These are phyloP conservation scores for Naematelia aurantialba DNA, from an alignment of 768 basidiomycete species.

Conservation along the genomic window DNA sequence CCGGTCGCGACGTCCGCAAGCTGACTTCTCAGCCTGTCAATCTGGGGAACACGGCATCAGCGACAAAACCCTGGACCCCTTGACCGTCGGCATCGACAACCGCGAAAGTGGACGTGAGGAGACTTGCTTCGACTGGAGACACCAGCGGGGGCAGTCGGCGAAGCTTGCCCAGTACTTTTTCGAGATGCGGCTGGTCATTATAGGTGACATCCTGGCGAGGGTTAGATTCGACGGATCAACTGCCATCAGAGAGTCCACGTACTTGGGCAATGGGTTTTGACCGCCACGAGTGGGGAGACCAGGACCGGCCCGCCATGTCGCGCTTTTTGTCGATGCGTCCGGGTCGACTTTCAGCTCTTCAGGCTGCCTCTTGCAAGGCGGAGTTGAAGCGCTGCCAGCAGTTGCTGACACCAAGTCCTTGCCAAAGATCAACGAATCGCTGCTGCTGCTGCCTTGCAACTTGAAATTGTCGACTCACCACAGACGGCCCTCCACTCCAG, in stretches of 20 bases:
- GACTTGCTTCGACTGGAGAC: slow-evolving; percentile 78
- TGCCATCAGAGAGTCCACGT: slow-evolving; percentile 8
- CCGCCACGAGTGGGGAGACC: slow-evolving; percentile 79
- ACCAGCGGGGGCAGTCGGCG: slow-evolving; percentile 80
- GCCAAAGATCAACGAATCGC: too few relatives aligned
- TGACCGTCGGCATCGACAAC: slow-evolving; percentile 3
- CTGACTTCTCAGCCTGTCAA: slow-evolving; percentile 63
- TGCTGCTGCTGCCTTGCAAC: too few relatives aligned
- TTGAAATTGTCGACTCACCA: too few relatives aligned
- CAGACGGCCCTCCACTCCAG: too few relatives aligned
- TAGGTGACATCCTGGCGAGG: slow-evolving; percentile 64
- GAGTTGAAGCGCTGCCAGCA: too few relatives aligned
- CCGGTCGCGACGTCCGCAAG: slow-evolving; percentile 74
- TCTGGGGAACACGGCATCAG: slow-evolving; percentile 23
- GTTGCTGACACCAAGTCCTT: too few relatives aligned
- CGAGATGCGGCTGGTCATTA: slow-evolving; percentile 61
- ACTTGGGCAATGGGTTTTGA: slow-evolving; percentile 73
- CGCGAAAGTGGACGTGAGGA: background rate
- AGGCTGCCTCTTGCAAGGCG: too few relatives aligned
- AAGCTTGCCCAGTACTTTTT: slow-evolving; percentile 71
- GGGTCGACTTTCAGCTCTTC: too few relatives aligned
- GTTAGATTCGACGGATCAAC: slow-evolving; percentile 1
- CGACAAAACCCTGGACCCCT: background rate
- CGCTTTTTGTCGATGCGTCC: slow-evolving; percentile 1
- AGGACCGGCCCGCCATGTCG: slow-evolving; percentile 46